Percentiles rank a stretch among this genome's conserved stretches.
These are phyloP conservation scores for Fraxinus platypoda DNA, from an alignment of 305 asterid genomes.

Conservation along the genomic window DNA sequence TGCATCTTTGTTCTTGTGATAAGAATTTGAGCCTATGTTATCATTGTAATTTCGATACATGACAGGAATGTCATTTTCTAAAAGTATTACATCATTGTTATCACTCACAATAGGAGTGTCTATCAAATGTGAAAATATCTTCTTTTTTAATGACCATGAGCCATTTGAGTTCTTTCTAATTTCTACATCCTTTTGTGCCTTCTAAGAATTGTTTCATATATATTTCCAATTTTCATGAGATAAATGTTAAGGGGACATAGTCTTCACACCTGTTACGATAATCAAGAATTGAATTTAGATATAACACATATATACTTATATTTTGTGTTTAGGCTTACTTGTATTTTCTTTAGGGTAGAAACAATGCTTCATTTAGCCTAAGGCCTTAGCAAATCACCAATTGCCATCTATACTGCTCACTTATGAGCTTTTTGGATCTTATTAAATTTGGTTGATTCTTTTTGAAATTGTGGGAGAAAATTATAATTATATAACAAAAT, in stretches of 20 bases:
- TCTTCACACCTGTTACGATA: neutral
- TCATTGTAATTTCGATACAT: neutral
- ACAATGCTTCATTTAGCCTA: neutral
- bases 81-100: neutral
- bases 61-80: neutral
- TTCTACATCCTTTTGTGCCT: neutral
- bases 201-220: no score
- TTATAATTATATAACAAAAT: neutral
- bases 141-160: neutral
- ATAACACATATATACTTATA: neutral
- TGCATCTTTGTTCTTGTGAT: neutral
- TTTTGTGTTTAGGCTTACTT: neutral
- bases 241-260: neutral
- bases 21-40: neutral
- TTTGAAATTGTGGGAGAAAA: neutral
- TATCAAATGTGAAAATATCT: no score
- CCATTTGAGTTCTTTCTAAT: neutral
- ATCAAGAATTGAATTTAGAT: neutral
- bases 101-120: neutral
- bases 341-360: neutral
- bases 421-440: neutral
- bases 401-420: neutral
- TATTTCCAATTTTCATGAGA: neutral
- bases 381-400: neutral
- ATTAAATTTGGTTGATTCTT: neutral